These are phyloP conservation scores for Oenanthe sinensis DNA, from an alignment of 129 eudicot genomes.

Conservation along the genomic window DNA sequence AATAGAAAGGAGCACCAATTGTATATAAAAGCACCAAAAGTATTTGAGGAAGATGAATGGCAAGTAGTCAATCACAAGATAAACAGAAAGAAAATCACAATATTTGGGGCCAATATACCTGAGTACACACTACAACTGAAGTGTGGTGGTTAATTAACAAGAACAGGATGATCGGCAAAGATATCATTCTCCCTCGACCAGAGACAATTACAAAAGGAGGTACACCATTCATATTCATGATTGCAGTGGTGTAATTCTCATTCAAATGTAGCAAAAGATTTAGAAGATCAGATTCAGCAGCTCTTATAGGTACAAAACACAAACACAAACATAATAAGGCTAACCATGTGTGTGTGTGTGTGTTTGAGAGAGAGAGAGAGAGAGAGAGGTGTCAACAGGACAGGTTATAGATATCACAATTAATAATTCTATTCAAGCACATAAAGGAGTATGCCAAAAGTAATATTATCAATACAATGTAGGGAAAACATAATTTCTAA, in stretches of 20 bases:
- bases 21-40: not conserved
- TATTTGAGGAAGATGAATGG: not conserved
- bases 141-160: not conserved
- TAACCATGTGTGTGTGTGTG: not conserved
- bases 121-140: not conserved
- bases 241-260: not conserved
- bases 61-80: not conserved
- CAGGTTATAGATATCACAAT: not conserved
- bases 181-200: not conserved
- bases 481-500: conserved; percentile 13
- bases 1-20: not conserved
- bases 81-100: not conserved
- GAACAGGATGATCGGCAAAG: not conserved
- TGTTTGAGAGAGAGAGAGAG: too few species aligned
- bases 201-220: not conserved
- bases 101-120: not conserved
- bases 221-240: not conserved
- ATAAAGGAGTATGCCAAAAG: not conserved
- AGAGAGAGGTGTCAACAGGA: not conserved
- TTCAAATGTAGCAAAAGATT: not conserved
- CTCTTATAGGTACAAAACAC: not conserved
- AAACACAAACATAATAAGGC: too few species aligned
- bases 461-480: conserved; percentile 21
- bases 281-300: not conserved
- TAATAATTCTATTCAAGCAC: not conserved